Conservation (phyloP, 352 stramenopile genomes). For the Pythium aphanidermatum region DNA sequence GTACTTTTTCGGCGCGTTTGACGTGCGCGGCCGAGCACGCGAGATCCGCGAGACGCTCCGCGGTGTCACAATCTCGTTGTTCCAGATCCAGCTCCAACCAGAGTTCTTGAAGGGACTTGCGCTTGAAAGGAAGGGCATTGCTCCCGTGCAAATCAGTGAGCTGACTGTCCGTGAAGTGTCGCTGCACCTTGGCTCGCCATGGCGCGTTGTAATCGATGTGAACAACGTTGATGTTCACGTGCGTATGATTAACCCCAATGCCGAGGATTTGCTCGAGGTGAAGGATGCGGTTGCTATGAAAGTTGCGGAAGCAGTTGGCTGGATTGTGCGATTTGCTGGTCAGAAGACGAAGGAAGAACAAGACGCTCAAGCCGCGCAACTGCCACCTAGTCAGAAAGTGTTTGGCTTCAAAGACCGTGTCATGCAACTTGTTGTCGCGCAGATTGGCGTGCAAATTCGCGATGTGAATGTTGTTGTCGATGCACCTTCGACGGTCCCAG, state of each 20-base stretch:
- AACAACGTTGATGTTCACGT: slow-evolving; percentile 18
- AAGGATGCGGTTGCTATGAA: slow-evolving; percentile 21
- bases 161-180: slow-evolving; percentile 18
- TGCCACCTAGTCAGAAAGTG: slow-evolving; percentile 9
- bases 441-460: slow-evolving; percentile 21
- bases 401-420: slow-evolving; percentile 26
- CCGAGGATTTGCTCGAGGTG: slow-evolving; percentile 8
- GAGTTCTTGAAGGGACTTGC: slow-evolving; percentile 23
- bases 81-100: slow-evolving; percentile 17
- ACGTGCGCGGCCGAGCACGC: slow-evolving; percentile 10
- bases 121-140: slow-evolving; percentile 19
- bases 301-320: slow-evolving; percentile 12
- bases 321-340: slow-evolving; percentile 16
- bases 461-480: slow-evolving; percentile 15
- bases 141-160: slow-evolving; percentile 10
- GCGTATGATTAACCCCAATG: slow-evolving; percentile 15
- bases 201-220: slow-evolving; percentile 22
- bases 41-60: slow-evolving; percentile 19
- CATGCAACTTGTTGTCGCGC: slow-evolving; percentile 23
- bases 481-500: slow-evolving; percentile 1
- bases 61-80: slow-evolving; percentile 17
- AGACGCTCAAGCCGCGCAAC: slow-evolving; percentile 1
- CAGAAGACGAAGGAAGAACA: slow-evolving; percentile 20
- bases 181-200: slow-evolving; percentile 16
- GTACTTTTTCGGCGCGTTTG: slow-evolving; percentile 17